Conservation (phyloP, 768 basidiomycete genomes). For the Leccinum arenicola region DNA sequence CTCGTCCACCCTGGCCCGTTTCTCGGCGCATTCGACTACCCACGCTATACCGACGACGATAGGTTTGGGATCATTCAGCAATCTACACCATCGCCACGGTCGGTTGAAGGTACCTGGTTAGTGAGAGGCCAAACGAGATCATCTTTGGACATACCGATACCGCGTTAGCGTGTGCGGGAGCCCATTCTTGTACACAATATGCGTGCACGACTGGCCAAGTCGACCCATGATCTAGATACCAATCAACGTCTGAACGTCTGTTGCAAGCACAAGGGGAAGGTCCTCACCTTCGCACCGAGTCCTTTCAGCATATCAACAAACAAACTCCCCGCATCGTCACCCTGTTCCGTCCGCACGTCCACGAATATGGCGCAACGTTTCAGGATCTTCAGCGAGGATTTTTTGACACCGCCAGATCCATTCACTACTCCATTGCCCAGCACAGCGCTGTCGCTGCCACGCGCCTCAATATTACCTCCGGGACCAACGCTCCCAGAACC, state of each 20-base stretch:
- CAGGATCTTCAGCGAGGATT: conserved; percentile 47
- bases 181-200: conserved; percentile 85
- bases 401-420: too few species aligned
- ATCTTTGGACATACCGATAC: conserved; percentile 51
- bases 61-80: conserved; percentile 67
- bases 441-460: too few species aligned
- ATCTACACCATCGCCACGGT: conserved; percentile 32
- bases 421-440: too few species aligned
- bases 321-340: conserved; percentile 75
- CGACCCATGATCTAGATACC: conserved; percentile 55
- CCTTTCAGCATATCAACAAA: conserved; percentile 82
- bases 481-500: too few species aligned
- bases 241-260: not conserved
- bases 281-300: conserved; percentile 74
- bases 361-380: conserved; percentile 80
- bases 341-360: conserved; percentile 72
- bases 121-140: not conserved
- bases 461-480: too few species aligned
- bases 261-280: not conserved
- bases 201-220: conserved; percentile 73
- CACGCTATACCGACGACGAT: conserved; percentile 80
- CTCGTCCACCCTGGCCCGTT: conserved; percentile 62
- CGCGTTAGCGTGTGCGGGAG: conserved; percentile 67
- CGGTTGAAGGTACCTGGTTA: not conserved
- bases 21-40: conserved; percentile 86